These are phyloP conservation scores for Lactarius trivialis DNA, from an alignment of 768 basidiomycete genomes.

Conservation along the genomic window DNA sequence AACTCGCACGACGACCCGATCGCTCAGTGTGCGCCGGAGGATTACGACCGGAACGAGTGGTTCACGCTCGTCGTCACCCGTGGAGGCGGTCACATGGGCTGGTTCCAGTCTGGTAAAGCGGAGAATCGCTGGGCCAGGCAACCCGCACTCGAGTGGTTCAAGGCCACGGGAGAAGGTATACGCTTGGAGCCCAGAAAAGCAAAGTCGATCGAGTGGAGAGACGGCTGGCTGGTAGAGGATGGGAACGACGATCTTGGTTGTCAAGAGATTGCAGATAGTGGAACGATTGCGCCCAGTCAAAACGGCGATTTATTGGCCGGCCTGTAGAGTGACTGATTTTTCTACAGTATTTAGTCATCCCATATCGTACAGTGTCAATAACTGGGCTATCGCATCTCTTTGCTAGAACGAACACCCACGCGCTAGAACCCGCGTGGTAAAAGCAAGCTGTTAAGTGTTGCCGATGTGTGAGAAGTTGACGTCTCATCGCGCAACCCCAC, in stretches of 20 bases:
- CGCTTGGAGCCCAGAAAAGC: constrained; percentile 32
- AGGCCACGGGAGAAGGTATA: constrained; percentile 50
- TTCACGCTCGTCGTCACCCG: constrained; percentile 61
- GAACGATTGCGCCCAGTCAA: constrained; percentile 16
- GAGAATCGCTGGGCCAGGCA: constrained; percentile 57
- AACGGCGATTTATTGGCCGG: constrained; percentile 10
- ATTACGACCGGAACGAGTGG: constrained; percentile 43
- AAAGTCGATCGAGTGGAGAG: constrained; percentile 41
- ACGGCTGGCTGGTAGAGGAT: constrained; percentile 50
- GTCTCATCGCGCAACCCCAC: neutral
- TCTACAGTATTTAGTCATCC: neutral
- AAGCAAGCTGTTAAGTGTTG: neutral
- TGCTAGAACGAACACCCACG: neutral
- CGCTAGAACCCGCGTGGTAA: neutral
- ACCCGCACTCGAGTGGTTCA: constrained; percentile 73
- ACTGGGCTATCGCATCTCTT: neutral
- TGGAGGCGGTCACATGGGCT: constrained; percentile 81
- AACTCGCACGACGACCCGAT: constrained; percentile 87
- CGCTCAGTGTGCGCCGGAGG: constrained; percentile 54
- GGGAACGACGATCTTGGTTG: constrained; percentile 54
- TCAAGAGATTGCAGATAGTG: constrained; percentile 49
- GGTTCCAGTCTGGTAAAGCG: constrained; percentile 51
- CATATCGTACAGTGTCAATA: neutral
- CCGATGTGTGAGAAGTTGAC: neutral
- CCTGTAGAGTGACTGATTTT: constrained; percentile 31